Base-by-base conservation (phyloP, 495 filamentous ascomycete genomes). In the Usnea hakonensis region DNA sequence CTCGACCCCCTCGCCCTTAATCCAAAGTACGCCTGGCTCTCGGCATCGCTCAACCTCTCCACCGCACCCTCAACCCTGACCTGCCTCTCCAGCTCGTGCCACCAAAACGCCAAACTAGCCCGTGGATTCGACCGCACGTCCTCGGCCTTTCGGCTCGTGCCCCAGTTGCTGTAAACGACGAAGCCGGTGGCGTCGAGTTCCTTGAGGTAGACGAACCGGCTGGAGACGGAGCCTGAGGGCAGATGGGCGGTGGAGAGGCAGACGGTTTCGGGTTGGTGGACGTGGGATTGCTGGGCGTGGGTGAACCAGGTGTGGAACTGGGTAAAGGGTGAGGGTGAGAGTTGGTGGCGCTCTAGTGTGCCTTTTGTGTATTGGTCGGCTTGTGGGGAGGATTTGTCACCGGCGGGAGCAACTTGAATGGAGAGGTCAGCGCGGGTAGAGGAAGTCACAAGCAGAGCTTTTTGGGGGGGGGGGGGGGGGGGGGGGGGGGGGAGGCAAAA, bases 381-480 rank as follows among this genome's bases (percentile, higher is more conserved):
- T 63, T 63, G 64, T 17, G 37, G 37, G 43, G 58, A 57, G 30
- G 62, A 58, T 7, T 97, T 97, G 74, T 96, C 91, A 93, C 90
- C 95, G 77, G 94, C 94, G 43, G 81, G 95, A 60, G 79, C 86
- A 61, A 95, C 86, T n/a, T 78, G 80, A 91, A 40, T 73, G 96
- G 71, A 91, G 96, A 78, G 91, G 97, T 84, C 88, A 93, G 35
- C 95, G 97, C 96, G 95, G 77, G 81, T 82, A n/a, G 83, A 81
- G 67, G 77, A 79, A 41, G 78, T n/a, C 48, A 32, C 8, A 17
- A 52, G 48, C 26, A 19, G 48, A 50, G 46, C 46, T n/a, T n/a
- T n/a, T n/a, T n/a, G 14, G 14, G 5, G 14, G 5, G 38, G 5
- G 19, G 5, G 38, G 2, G 38, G 38, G 19, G 38, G 38, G 26